These are phyloP conservation scores for Leccinum subtestaceum DNA, from an alignment of 768 basidiomycete genomes.

Conservation along the genomic window DNA sequence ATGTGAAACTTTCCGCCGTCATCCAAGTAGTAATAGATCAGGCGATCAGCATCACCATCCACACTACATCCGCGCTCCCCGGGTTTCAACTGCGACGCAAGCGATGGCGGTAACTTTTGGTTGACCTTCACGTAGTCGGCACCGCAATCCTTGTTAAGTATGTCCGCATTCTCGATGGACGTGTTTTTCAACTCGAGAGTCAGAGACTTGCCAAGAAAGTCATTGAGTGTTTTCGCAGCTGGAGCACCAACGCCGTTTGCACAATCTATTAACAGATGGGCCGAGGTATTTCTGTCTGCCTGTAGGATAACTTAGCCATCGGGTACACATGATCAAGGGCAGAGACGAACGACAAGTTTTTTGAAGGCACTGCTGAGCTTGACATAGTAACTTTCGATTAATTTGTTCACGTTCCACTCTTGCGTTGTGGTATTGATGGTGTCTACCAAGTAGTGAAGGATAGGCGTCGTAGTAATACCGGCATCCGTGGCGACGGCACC, in stretches of 20 bases:
- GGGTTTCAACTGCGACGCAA: conserved; percentile 57
- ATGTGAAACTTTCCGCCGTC: conserved; percentile 76
- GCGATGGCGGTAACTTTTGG: conserved; percentile 80
- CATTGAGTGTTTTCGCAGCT: conserved; percentile 59
- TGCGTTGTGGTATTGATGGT: conserved; percentile 83
- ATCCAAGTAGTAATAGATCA: conserved; percentile 94
- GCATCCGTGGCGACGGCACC: conserved; percentile 67
- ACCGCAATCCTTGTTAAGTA: conserved; percentile 85
- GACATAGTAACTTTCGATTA: conserved; percentile 76
- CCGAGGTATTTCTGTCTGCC: conserved; percentile 54
- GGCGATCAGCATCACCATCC: conserved; percentile 95
- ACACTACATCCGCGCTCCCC: conserved; percentile 88
- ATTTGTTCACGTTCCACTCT: conserved; percentile 77
- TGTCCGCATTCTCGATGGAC: conserved; percentile 57
- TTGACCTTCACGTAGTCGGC: conserved; percentile 96
- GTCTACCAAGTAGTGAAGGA: conserved; percentile 92
- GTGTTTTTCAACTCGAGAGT: conserved; percentile 70
- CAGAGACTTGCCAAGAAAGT: conserved; percentile 59
- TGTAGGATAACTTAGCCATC: conserved; percentile 28
- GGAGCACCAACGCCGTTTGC: conserved; percentile 96
- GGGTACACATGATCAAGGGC: background rate
- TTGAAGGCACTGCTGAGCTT: conserved; percentile 84
- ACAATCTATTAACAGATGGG: conserved; percentile 84
- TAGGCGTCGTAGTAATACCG: conserved; percentile 89
- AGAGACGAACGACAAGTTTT: conserved; percentile 72